Percentiles rank a stretch among this genome's conserved stretches.
Conservation (phyloP, 2,329 filamentous ascomycete genomes). For the Rhinocladiella similis region DNA sequence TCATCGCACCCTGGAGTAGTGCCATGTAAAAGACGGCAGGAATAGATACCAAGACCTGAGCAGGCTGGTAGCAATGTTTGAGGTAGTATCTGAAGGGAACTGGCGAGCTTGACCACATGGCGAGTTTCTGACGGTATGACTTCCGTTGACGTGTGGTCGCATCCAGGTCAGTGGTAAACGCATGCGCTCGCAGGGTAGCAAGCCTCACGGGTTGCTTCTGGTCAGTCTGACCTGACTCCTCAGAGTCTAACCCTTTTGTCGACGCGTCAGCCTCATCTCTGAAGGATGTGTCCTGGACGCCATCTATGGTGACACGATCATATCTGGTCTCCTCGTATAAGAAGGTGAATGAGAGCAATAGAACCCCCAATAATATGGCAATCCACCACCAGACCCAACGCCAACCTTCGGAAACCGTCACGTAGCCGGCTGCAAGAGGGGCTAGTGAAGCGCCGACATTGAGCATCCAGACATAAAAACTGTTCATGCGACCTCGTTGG, state of each 20-base stretch:
- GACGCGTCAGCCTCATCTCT: too few species aligned
- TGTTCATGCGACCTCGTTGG: slow-evolving; percentile 50
- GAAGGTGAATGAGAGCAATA: slow-evolving; percentile 44
- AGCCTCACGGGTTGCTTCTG: too few species aligned
- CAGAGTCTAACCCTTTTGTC: too few species aligned
- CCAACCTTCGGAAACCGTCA: slow-evolving; percentile 47
- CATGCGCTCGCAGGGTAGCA: too few species aligned
- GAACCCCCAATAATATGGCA: slow-evolving; percentile 41
- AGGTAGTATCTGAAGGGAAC: slow-evolving; percentile 25
- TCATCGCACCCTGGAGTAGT: slow-evolving; percentile 40
- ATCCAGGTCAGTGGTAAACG: background rate
- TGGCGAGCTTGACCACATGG: background rate
- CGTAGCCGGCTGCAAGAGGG: slow-evolving; percentile 43
- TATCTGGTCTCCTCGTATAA: slow-evolving; percentile 47
- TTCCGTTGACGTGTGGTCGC: background rate
- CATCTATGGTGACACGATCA: background rate
- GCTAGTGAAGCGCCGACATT: slow-evolving; percentile 38
- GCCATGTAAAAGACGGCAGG: slow-evolving; percentile 41
- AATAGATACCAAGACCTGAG: slow-evolving; percentile 18
- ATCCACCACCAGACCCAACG: slow-evolving; percentile 54
- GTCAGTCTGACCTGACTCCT: too few species aligned
- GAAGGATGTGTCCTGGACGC: too few species aligned
- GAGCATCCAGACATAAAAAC: slow-evolving; percentile 44
- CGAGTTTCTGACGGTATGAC: background rate
- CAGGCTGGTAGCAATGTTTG: slow-evolving; percentile 22